These are phyloP conservation scores for Lipomyces spencermartinsiae DNA, from an alignment of 805 yeast species.

Conservation along the genomic window DNA sequence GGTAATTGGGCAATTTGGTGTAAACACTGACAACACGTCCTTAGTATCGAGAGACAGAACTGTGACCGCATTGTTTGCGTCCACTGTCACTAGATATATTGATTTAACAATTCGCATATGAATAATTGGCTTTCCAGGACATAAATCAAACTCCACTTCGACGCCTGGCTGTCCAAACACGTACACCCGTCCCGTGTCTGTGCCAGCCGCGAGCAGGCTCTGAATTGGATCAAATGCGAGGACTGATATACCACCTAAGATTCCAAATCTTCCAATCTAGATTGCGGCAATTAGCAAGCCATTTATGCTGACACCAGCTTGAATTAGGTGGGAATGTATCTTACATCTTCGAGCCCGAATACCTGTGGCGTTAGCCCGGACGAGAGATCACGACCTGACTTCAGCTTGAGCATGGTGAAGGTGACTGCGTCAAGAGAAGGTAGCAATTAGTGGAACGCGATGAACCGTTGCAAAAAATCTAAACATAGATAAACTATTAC, in stretches of 20 bases:
- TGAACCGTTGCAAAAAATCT: not conserved
- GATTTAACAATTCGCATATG: constrained; percentile 76
- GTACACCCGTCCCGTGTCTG: constrained; percentile 70
- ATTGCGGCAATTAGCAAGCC: constrained; percentile 22
- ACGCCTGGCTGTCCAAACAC: constrained; percentile 87
- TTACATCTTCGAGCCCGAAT: constrained; percentile 44
- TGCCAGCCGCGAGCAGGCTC: constrained; percentile 80
- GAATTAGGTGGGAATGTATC: constrained; percentile 14
- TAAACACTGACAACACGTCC: constrained; percentile 62
- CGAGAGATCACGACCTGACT: constrained; percentile 44
- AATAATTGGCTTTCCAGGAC: constrained; percentile 56
- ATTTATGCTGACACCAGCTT: not conserved
- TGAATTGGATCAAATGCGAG: constrained; percentile 88
- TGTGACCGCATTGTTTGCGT: constrained; percentile 62
- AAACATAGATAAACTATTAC: not conserved
- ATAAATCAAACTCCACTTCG: constrained; percentile 65
- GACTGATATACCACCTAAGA: constrained; percentile 68
- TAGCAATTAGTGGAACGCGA: not conserved
- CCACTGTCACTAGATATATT: constrained; percentile 76
- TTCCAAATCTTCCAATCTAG: constrained; percentile 56
- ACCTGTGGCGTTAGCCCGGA: constrained; percentile 43
- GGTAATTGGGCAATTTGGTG: constrained; percentile 70
- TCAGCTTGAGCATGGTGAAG: constrained; percentile 21
- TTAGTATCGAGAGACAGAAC: constrained; percentile 75
- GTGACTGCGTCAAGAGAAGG: not conserved